phyloP scores from a whole-genome alignment of 352 stramenopile genomes.

The Paralagenidium karlingii region DNA sequence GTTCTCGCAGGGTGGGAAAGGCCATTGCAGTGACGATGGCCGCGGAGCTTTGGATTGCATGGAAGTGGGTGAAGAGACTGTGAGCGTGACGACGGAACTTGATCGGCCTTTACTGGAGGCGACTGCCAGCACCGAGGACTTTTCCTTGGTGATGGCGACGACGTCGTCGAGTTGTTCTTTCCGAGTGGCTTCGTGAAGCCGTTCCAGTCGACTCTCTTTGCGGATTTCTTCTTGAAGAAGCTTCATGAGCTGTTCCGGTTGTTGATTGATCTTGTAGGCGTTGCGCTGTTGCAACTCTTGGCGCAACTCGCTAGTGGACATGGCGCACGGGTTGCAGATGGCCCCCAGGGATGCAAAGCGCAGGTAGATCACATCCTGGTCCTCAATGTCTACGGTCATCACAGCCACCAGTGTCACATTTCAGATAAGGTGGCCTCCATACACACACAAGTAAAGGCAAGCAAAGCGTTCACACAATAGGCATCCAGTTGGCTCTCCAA shows the following conservation, averaged over 20 bases:
- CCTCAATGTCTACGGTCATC: conserved; percentile 37
- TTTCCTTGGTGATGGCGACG: conserved; percentile 41
- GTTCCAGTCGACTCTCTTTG: conserved; percentile 50
- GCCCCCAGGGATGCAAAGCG: conserved; percentile 48
- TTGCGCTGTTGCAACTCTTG: conserved; percentile 35
- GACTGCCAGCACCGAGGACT: too few species aligned
- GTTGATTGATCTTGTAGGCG: conserved; percentile 46
- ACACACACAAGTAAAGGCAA: too few species aligned
- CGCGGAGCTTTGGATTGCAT: conserved; percentile 2
- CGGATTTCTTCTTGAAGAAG: conserved; percentile 42
- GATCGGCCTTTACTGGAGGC: conserved; percentile 12
- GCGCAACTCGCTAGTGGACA: conserved; percentile 64
- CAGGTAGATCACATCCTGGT: conserved; percentile 64
- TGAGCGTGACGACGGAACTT: conserved; percentile 6
- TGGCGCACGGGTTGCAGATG: conserved; percentile 55
- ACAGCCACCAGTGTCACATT: too few species aligned
- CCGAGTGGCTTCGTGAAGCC: conserved; percentile 47
- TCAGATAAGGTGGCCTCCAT: too few species aligned
- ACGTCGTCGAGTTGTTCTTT: conserved; percentile 34
- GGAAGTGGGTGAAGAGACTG: conserved; percentile 1
- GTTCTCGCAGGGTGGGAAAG: conserved; percentile 27
- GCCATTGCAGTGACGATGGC: conserved; percentile 42
- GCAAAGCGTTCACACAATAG: conserved; percentile 39
- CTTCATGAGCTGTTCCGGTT: conserved; percentile 56
- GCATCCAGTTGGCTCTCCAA: conserved; percentile 44